These are phyloP conservation scores for Colletotrichum echinochloae DNA, from an alignment of 2,329 filamentous ascomycete genomes.

Conservation along the genomic window DNA sequence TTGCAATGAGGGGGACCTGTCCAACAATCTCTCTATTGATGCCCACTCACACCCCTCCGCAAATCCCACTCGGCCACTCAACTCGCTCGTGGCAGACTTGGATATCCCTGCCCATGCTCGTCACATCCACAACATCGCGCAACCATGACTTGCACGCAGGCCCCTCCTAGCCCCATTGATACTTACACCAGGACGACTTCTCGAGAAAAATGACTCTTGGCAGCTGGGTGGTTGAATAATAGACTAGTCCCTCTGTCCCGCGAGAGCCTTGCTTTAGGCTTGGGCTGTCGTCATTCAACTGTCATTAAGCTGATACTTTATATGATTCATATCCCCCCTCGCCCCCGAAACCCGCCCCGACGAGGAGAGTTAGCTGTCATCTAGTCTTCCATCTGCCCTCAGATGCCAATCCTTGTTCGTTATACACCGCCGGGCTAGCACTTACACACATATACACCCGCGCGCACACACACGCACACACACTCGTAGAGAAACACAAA, in stretches of 20 bases:
- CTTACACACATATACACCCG: neutral
- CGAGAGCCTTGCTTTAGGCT: neutral
- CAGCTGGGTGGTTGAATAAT: neutral
- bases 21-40: slow-evolving; percentile 18
- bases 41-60: slow-evolving; percentile 25
- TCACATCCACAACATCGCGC: slow-evolving; percentile 11
- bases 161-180: slow-evolving; percentile 26
- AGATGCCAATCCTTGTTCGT: neutral
- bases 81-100: slow-evolving; percentile 1
- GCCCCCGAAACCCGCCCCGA: too few relatives aligned
- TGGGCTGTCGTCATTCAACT: slow-evolving; percentile 20
- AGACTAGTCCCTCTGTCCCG: neutral
- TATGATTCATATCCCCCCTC: slow-evolving; percentile 6
- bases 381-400: neutral
- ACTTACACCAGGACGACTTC: neutral
- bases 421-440: neutral
- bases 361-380: neutral
- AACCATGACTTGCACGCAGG: slow-evolving; percentile 29
- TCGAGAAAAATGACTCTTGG: neutral
- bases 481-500: neutral
- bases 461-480: neutral
- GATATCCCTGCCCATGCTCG: slow-evolving; percentile 28
- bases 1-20: slow-evolving; percentile 25
- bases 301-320: slow-evolving; percentile 17
- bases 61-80: slow-evolving; percentile 1